These are phyloP conservation scores for Citrus glauca DNA, from an alignment of 345 rosid genomes.

Conservation along the genomic window DNA sequence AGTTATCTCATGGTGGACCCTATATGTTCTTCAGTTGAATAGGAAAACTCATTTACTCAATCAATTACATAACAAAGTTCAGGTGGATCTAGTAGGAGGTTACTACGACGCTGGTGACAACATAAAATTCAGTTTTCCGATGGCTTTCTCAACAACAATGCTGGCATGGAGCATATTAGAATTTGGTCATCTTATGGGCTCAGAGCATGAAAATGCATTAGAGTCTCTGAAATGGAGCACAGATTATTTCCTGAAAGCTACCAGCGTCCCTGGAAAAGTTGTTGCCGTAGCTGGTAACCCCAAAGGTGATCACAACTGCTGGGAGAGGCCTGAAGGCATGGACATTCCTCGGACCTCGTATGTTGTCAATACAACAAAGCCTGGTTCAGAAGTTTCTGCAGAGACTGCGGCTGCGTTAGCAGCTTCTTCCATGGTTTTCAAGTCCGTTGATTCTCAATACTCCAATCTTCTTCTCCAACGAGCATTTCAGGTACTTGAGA, in stretches of 20 bases:
- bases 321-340: conserved; percentile 96
- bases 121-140: conserved; percentile 74
- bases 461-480: conserved; percentile 36
- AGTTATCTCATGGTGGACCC: too few relatives aligned
- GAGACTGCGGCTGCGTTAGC: conserved; percentile 87
- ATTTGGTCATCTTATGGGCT: conserved; percentile 43
- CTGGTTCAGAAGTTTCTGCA: conserved; percentile 76
- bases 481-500: conserved; percentile 30
- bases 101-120: conserved; percentile 91
- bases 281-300: conserved; percentile 52
- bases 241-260: conserved; percentile 73
- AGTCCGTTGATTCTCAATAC: conserved; percentile 26
- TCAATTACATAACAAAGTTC: background rate
- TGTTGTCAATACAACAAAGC: conserved; percentile 38
- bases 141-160: conserved; percentile 75
- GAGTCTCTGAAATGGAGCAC: conserved; percentile 75
- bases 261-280: conserved; percentile 29
- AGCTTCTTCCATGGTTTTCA: conserved; percentile 69
- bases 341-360: conserved; percentile 77
- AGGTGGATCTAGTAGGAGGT: conserved; percentile 64
- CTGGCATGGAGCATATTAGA: conserved; percentile 78
- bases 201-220: conserved; percentile 36
- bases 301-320: conserved; percentile 56
- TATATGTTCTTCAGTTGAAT: too few relatives aligned
- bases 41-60: too few relatives aligned